phyloP scores from a whole-genome alignment of 2,329 filamentous ascomycete species.

The Botrytis tulipae region DNA sequence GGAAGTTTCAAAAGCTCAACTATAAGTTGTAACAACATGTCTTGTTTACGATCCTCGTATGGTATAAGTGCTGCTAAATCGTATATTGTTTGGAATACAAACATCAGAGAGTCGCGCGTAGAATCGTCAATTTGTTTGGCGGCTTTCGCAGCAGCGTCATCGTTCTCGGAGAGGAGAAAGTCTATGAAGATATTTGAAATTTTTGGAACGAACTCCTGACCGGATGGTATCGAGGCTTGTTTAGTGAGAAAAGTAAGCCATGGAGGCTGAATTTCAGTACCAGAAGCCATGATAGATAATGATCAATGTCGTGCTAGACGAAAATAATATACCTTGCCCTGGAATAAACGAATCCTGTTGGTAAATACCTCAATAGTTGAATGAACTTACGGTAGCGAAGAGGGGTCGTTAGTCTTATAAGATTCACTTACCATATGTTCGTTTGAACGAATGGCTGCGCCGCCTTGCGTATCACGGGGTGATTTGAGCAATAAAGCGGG shows the following conservation, averaged over 20 bases:
- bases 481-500: neutral
- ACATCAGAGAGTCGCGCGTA: neutral
- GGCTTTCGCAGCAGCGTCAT: neutral
- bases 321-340: neutral
- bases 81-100: neutral
- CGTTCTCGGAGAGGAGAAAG: neutral
- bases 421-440: neutral
- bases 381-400: neutral
- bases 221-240: neutral
- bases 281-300: neutral
- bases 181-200: neutral
- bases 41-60: neutral
- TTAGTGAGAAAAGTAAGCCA: neutral
- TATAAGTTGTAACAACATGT: neutral
- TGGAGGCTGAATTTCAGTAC: neutral
- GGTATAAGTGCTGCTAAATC: neutral
- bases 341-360: neutral
- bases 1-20: neutral
- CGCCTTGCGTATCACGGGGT: neutral
- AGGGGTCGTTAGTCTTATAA: neutral
- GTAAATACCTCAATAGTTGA: neutral
- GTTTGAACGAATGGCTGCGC: neutral
- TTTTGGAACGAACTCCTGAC: neutral
- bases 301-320: neutral
- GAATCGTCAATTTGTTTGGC: neutral